Evolutionary conservation across 129 eudicot species (phyloP).

Genomic region (Ambrosia trifida): DNA sequence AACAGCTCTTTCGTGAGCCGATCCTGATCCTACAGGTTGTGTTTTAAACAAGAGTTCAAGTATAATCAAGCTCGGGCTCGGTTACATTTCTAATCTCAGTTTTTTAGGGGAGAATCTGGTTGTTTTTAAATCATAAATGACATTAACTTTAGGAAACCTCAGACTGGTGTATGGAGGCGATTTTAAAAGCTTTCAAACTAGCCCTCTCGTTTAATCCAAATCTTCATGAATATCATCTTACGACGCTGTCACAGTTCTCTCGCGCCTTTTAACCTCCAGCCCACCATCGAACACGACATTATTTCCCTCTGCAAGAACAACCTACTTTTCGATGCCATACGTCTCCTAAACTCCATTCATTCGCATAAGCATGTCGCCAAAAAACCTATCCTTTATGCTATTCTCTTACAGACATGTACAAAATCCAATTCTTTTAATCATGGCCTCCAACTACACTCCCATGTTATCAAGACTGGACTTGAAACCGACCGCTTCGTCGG

Average conservation of each 20-base stretch:
- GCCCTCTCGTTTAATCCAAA: conserved; percentile 15
- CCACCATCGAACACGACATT: conserved; percentile 36
- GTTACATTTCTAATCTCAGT: neutral
- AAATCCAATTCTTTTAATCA: conserved; percentile 35
- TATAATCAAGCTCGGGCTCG: neutral
- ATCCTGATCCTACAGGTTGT: neutral
- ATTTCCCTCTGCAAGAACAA: conserved; percentile 56
- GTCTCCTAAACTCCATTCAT: conserved; percentile 42
- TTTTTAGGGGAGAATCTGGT: neutral
- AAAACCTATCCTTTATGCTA: conserved; percentile 74
- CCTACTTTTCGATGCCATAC: conserved; percentile 51
- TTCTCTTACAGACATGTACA: conserved; percentile 64
- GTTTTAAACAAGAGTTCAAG: neutral
- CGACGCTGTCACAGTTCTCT: conserved; percentile 41
- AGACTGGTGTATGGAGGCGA: neutral
- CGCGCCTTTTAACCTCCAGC: conserved; percentile 21
- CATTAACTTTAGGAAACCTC: neutral
- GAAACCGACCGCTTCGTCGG: conserved; percentile 71
- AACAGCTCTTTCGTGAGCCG: neutral
- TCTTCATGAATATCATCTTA: conserved; percentile 50
- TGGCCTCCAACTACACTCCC: conserved; percentile 71
- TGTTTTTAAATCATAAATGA: conserved; percentile 1
- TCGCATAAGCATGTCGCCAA: conserved; percentile 20
- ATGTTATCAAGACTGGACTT: conserved; percentile 64
- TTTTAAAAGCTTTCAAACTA: neutral